These are phyloP conservation scores for Soucietia sequanensis DNA, from an alignment of 805 yeast species.

Conservation along the genomic window DNA sequence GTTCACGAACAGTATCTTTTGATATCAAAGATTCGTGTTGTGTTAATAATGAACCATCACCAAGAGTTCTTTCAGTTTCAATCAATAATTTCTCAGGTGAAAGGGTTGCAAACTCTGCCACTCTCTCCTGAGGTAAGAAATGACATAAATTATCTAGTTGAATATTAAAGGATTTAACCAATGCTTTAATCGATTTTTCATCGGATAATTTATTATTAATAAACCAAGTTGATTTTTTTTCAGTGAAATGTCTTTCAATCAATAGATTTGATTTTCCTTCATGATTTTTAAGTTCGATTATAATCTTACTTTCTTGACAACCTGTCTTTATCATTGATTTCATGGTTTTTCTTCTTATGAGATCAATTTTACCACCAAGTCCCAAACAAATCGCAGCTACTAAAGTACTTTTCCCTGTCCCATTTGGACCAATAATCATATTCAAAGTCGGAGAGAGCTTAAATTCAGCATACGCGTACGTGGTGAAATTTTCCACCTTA, in stretches of 20 bases:
- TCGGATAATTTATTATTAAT: constrained; percentile 40
- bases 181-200: constrained; percentile 46
- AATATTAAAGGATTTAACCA: constrained; percentile 56
- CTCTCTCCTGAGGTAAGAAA: constrained; percentile 92
- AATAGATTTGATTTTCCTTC: constrained; percentile 33
- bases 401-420: constrained; percentile 91
- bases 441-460: constrained; percentile 79
- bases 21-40: constrained; percentile 57
- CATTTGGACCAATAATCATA: constrained; percentile 95
- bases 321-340: constrained; percentile 77
- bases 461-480: constrained; percentile 68
- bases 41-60: constrained; percentile 52
- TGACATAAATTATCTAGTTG: constrained; percentile 92
- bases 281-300: constrained; percentile 47
- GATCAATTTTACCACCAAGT: constrained; percentile 72
- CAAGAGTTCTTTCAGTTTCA: constrained; percentile 82
- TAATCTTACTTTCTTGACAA: constrained; percentile 42
- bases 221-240: constrained; percentile 51
- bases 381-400: constrained; percentile 93
- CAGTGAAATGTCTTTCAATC: constrained; percentile 46
- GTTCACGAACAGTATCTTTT: constrained; percentile 43
- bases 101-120: constrained; percentile 84
- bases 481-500: constrained; percentile 60
- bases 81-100: constrained; percentile 69
- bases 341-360: constrained; percentile 66